Base-by-base conservation (phyloP, 768 basidiomycete genomes). In the Trametes cinnabarina region DNA sequence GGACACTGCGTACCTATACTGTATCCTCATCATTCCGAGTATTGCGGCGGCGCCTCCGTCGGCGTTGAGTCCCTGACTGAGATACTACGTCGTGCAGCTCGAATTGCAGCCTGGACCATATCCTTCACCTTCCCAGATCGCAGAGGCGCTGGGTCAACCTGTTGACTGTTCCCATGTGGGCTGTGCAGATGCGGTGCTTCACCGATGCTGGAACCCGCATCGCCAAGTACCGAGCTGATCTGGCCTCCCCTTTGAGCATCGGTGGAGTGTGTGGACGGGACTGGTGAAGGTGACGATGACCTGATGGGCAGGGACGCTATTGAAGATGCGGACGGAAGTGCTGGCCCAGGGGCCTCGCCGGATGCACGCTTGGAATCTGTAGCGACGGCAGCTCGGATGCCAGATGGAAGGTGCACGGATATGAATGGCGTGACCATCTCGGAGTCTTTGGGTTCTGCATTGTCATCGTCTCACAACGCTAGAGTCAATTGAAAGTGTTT, bases 131-230 rank as follows among this genome's bases (percentile, higher is more conserved):
- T 41, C 14, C 30, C 30, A 7, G 30, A 12, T 12, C 37, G 39
- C 23, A 10, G 39, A 14, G 37, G 37, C 15, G 17, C 39, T 19
- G 28, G 28, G 0, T 25, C 35, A 14, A 8, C 11, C 46, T 17
- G n/a, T 12, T 28, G 40, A 26, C 42, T 34, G 30, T 40, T 26
- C 32, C 52, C 52, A 20, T 34, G 43, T 15, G 35, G 22, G 52
- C 52, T 44, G 43, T 46, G 52, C 52, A 35, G 32, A 32, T 35
- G 42, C 32, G 52, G 52, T 22, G 32, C 42, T 15, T 46, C 42
- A 20, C n/a, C 42, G 19, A 44, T 10, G 20, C 35, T 20, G 30
- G 34, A 44, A 10, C 42, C 43, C 12, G 32, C 17, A 3, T 30
- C 14, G 20, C 41, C 28, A 7, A 41, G 51, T 17, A 23, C 43